Evolutionary conservation across 208 protist species (phyloP).

Genomic region (Acanthamoeba culbertsoni): DNA sequence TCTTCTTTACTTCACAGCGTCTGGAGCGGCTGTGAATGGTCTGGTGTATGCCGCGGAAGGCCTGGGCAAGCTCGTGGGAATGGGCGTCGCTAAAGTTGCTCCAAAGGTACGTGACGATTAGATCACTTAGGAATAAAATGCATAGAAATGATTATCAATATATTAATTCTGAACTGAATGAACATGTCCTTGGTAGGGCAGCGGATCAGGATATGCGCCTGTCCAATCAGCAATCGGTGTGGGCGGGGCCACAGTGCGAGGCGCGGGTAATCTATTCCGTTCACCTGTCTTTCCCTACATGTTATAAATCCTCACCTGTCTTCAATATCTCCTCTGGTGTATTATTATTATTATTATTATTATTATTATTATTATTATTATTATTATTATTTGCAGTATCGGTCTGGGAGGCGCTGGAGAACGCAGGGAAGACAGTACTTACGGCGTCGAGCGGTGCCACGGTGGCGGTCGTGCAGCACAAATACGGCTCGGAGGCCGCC

Average conservation of each 20-base stretch:
- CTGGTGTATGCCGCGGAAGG: background rate
- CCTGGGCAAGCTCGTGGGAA: background rate
- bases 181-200: background rate
- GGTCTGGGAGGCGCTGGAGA: constrained; percentile 19
- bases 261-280: background rate
- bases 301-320: too few species aligned
- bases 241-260: background rate
- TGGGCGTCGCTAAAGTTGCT: background rate
- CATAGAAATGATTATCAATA: background rate
- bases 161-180: too few species aligned
- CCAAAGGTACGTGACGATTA: background rate
- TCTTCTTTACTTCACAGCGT: background rate
- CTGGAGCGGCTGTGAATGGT: background rate
- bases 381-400: too few species aligned
- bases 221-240: background rate
- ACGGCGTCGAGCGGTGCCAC: constrained; percentile 16
- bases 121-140: background rate
- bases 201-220: background rate
- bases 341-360: too few species aligned
- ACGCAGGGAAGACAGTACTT: background rate
- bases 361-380: too few species aligned
- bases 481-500: constrained; percentile 26
- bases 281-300: too few species aligned
- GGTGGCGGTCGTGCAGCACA: background rate
- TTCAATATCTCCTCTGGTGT: too few species aligned